Evolutionary conservation across 768 basidiomycete genomes (phyloP).

Genomic region (Xerocomus spinulosus): DNA sequence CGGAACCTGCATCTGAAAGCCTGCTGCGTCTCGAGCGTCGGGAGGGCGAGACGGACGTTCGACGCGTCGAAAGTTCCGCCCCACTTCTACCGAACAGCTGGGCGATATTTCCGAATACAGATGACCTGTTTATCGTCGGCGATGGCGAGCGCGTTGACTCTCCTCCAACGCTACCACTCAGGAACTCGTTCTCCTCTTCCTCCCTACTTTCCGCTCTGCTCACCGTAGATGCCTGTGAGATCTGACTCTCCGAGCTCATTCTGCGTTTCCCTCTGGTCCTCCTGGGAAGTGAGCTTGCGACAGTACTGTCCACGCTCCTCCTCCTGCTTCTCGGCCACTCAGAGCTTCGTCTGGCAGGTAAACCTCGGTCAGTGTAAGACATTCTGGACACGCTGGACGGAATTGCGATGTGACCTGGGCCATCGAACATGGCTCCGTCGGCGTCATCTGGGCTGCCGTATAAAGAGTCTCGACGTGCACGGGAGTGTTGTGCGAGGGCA

Average conservation of each 20-base stretch:
- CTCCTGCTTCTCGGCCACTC: slow-evolving; percentile 46
- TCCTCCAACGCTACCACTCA: slow-evolving; percentile 25
- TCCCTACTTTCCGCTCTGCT: slow-evolving; percentile 37
- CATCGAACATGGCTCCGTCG: slow-evolving; percentile 71
- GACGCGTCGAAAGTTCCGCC: slow-evolving; percentile 40
- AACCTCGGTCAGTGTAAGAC: slow-evolving; percentile 51
- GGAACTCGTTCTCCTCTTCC: slow-evolving; percentile 34
- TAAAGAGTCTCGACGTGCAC: slow-evolving; percentile 64
- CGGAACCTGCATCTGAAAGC: slow-evolving; percentile 55
- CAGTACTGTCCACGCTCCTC: slow-evolving; percentile 43
- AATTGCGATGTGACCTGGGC: slow-evolving; percentile 57
- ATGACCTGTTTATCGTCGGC: slow-evolving; percentile 35
- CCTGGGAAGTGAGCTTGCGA: slow-evolving; percentile 24
- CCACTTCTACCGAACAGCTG: slow-evolving; percentile 57
- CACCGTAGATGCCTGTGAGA: slow-evolving; percentile 38
- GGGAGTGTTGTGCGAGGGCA: slow-evolving; percentile 49
- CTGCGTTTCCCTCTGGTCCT: slow-evolving; percentile 38
- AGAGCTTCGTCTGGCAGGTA: slow-evolving; percentile 48
- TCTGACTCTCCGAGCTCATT: slow-evolving; percentile 39
- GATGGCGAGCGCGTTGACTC: slow-evolving; percentile 34
- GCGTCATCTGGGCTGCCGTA: slow-evolving; percentile 48
- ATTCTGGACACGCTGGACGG: slow-evolving; percentile 81
- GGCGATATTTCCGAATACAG: slow-evolving; percentile 62
- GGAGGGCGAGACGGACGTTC: slow-evolving; percentile 49
- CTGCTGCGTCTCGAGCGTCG: slow-evolving; percentile 46